Base-by-base conservation (phyloP, 257 asterid species). In the Cynanchum wilfordii region DNA sequence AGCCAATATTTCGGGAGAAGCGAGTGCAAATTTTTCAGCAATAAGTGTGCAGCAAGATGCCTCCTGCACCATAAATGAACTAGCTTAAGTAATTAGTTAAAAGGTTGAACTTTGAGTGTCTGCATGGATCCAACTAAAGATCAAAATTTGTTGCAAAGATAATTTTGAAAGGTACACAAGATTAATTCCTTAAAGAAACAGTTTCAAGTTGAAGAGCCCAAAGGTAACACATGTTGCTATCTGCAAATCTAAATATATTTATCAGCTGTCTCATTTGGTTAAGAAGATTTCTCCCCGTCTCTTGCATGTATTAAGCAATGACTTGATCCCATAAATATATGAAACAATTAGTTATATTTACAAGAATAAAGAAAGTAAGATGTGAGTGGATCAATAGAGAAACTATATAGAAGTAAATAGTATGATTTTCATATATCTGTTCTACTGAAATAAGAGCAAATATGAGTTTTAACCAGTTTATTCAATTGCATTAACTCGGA, bases 1-100 rank as follows among this genome's bases (percentile, higher is more conserved):
- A 11, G 86, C 86, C 85, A 92, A 82, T 86, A 86, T 85, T 84
- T 84, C 89, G 40, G 96, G 95, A 59, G 94, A 83, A 67, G 77
- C 57, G 65, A 40, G 78, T 27, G 84, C 83, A 83, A 89, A 83
- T 40, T 78, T 89, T 75, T 89, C 94, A 33, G 96, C 92, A 74
- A 88, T 80, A 58, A 86, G 77, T 68, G 96, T 82, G 74, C 96
- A 89, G 80, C 90, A 86, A 24, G 96, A 89, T 60, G 82, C 85
- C 64, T 90, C 96, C 96, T 92, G 88, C 77, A 82, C 77, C 20
- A 64, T 22, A 71, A 70, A 69, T 38, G 67, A 8, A 33, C 47
- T 29, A 59, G 29, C 0, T 33, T 33, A 25, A 56, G 29, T 44
- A 47, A 12, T 10, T 54, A 54, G 72, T 20, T 6, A 45, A 44